Percentiles rank a stretch among this genome's conserved stretches.
Evolutionary conservation across 495 filamentous ascomycete species (phyloP).

Genomic region (Oidiodendron maius): DNA sequence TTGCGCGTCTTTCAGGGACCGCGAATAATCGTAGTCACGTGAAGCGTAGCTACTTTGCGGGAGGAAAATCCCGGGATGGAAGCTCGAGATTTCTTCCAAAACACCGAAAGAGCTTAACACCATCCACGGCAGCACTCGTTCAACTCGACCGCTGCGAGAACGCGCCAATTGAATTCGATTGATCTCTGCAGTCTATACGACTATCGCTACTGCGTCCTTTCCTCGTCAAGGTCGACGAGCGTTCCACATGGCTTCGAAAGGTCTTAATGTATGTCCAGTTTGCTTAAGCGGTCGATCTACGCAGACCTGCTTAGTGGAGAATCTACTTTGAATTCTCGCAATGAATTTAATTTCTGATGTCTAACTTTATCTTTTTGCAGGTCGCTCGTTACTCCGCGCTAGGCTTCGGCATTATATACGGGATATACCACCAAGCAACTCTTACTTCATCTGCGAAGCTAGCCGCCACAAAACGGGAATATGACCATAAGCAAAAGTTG

Average conservation of each 20-base stretch:
- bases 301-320: background rate
- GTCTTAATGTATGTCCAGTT: constrained; percentile 49
- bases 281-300: constrained; percentile 1
- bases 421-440: constrained; percentile 79
- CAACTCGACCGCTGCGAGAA: constrained; percentile 16
- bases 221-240: constrained; percentile 12
- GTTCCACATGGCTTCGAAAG: constrained; percentile 47
- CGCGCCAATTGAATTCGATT: constrained; percentile 23
- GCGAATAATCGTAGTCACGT: constrained; percentile 5
- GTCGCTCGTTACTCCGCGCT: constrained; percentile 94
- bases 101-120: constrained; percentile 22
- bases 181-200: constrained; percentile 11
- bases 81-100: constrained; percentile 11
- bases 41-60: constrained; percentile 1
- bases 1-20: constrained; percentile 2
- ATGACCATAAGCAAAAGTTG: constrained; percentile 76
- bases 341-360: background rate
- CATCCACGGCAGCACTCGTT: constrained; percentile 20
- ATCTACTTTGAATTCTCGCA: background rate
- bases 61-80: constrained; percentile 11
- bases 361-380: constrained; percentile 38
- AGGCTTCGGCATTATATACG: constrained; percentile 82
- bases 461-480: constrained; percentile 66
- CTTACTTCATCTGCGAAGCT: constrained; percentile 62
- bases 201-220: constrained; percentile 2